Evolutionary conservation across 768 basidiomycete genomes (phyloP).

Genomic region (Kwoniella dendrophila): DNA sequence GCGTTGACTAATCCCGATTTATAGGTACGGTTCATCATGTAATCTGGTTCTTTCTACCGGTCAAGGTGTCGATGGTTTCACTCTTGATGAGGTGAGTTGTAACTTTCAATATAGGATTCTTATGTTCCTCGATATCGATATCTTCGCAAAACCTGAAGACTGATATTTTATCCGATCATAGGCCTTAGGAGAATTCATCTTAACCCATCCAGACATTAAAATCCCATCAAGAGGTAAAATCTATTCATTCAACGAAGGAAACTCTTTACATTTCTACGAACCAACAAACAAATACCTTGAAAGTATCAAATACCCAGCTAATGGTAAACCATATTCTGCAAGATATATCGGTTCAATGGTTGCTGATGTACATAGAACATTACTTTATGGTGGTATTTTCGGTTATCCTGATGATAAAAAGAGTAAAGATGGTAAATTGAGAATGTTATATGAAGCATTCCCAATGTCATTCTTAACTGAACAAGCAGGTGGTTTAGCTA

Average conservation of each 20-base stretch:
- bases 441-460: conserved; percentile 95
- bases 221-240: conserved; percentile 95
- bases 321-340: conserved; percentile 60
- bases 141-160: too few species aligned
- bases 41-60: conserved; percentile 96
- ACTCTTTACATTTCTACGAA: conserved; percentile 94
- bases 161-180: conserved; percentile 19
- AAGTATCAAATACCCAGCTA: conserved; percentile 61
- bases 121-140: too few species aligned
- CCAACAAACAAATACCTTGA: conserved; percentile 80
- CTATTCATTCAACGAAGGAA: conserved; percentile 99
- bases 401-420: conserved; percentile 98
- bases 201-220: conserved; percentile 95
- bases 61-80: conserved; percentile 95
- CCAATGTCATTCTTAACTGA: conserved; percentile 96
- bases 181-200: conserved; percentile 94
- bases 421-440: conserved; percentile 82
- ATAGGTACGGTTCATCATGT: conserved; percentile 88
- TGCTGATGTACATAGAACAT: conserved; percentile 85
- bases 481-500: conserved; percentile 96
- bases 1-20: not conserved
- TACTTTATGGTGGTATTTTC: conserved; percentile 97
- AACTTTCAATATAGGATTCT: too few species aligned
- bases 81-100: conserved; percentile 76
- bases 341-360: conserved; percentile 96